Conservation (phyloP, 106 monocot genomes). For the Phalaenopsis equestris region DNA sequence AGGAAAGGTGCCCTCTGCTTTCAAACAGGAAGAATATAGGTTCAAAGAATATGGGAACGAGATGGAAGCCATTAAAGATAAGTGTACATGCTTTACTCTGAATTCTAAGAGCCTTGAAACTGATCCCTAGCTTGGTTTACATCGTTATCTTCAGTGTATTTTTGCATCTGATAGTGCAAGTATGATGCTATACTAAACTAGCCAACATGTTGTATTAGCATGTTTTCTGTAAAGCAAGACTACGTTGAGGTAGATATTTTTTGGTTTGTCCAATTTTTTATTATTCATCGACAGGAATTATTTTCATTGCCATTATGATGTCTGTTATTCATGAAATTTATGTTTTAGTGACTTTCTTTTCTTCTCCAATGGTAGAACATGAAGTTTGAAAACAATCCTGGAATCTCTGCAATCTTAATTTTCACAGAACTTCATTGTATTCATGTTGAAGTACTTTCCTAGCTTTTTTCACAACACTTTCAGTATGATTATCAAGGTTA, state of each 20-base stretch:
- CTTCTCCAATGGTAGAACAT: not conserved
- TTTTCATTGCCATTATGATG: not conserved
- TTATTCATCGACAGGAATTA: not conserved
- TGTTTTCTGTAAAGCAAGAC: slow-evolving; percentile 26
- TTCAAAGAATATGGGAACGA: slow-evolving; percentile 94
- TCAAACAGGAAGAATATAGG: slow-evolving; percentile 82
- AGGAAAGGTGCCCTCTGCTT: slow-evolving; percentile 88
- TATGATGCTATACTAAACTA: slow-evolving; percentile 12
- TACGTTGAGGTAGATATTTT: slow-evolving; percentile 20
- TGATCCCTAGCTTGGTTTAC: slow-evolving; percentile 35
- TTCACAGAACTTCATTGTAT: not conserved
- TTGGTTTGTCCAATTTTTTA: slow-evolving; percentile 12
- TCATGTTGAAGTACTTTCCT: not conserved
- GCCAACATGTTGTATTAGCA: slow-evolving; percentile 19
- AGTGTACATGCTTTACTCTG: slow-evolving; percentile 78
- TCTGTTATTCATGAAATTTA: not conserved
- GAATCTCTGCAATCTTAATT: not conserved
- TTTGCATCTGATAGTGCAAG: slow-evolving; percentile 1
- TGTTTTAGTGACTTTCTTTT: not conserved
- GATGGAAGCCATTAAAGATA: slow-evolving; percentile 86
- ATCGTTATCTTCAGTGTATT: slow-evolving; percentile 3
- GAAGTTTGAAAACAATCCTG: not conserved
- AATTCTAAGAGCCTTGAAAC: slow-evolving; percentile 41
- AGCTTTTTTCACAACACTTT: too few species aligned
- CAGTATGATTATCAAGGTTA: too few species aligned